Percentiles rank a stretch among this genome's conserved stretches.
Conservation (phyloP, 192 early-diverging fungal genomes). For the Dissophora globulifera region DNA sequence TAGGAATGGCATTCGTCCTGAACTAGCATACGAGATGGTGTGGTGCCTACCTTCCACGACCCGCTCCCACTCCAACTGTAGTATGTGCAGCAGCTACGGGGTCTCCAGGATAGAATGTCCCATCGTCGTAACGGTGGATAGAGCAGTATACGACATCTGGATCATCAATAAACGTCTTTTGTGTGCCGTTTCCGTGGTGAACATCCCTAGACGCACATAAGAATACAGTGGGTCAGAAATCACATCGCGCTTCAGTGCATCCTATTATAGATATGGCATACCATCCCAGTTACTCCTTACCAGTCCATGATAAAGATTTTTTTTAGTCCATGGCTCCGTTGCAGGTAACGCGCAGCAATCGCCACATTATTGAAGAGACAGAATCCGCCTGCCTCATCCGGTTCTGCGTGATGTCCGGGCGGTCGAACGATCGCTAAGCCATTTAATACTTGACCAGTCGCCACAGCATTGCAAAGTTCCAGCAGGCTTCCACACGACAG, state of each 20-base stretch:
- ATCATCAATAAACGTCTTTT: constrained; percentile 82
- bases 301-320: constrained; percentile 90
- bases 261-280: background rate
- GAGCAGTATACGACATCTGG: constrained; percentile 86
- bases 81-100: constrained; percentile 61
- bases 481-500: constrained; percentile 83
- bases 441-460: constrained; percentile 69
- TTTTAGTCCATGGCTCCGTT: constrained; percentile 54
- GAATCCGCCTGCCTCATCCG: constrained; percentile 82
- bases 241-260: background rate
- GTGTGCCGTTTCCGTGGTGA: constrained; percentile 96
- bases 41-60: constrained; percentile 64
- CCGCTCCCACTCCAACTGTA: constrained; percentile 65
- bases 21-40: too few species aligned
- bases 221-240: background rate
- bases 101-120: constrained; percentile 80
- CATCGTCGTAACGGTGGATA: constrained; percentile 86
- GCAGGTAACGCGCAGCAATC: constrained; percentile 76
- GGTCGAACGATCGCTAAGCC: constrained; percentile 92
- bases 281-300: constrained; percentile 53
- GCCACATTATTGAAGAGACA: constrained; percentile 93
- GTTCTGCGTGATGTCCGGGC: constrained; percentile 94
- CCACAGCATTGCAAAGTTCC: constrained; percentile 77
- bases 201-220: constrained; percentile 76
- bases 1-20: too few species aligned